phyloP scores from a whole-genome alignment of 2,329 filamentous ascomycete species.

The Coleophoma crateriformis region DNA sequence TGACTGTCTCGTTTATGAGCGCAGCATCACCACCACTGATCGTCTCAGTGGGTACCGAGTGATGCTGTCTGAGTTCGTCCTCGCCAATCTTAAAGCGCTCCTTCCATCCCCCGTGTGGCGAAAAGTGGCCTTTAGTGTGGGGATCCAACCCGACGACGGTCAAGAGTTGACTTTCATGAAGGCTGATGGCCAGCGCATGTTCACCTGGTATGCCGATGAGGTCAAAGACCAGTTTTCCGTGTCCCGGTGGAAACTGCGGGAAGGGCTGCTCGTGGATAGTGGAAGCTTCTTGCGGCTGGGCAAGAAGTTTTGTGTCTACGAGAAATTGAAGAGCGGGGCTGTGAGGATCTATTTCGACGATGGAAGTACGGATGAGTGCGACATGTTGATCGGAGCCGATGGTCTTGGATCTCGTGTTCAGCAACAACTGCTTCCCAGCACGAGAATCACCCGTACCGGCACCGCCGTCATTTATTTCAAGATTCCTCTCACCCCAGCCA shows the following conservation, averaged over 20 bases:
- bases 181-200: constrained; percentile 16
- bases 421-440: constrained; percentile 22
- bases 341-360: constrained; percentile 37
- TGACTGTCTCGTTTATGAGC: constrained; percentile 19
- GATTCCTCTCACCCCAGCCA: constrained; percentile 18
- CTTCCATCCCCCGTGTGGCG: constrained; percentile 15
- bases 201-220: constrained; percentile 16
- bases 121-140: constrained; percentile 12
- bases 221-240: constrained; percentile 19
- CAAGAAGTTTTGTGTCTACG: constrained; percentile 20
- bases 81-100: constrained; percentile 15
- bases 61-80: constrained; percentile 19
- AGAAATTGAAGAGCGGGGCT: constrained; percentile 16
- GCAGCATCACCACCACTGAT: constrained; percentile 8
- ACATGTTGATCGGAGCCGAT: constrained; percentile 50
- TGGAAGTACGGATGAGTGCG: constrained; percentile 36
- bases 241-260: constrained; percentile 16
- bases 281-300: constrained; percentile 24
- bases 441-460: constrained; percentile 10
- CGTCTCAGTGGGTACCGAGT: constrained; percentile 19
- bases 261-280: constrained; percentile 15
- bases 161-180: constrained; percentile 20
- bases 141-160: constrained; percentile 14
- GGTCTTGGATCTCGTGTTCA: constrained; percentile 45
- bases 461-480: constrained; percentile 23